Evolutionary conservation across 2,329 filamentous ascomycete species (phyloP).

Genomic region (Fusarium protoensiforme): DNA sequence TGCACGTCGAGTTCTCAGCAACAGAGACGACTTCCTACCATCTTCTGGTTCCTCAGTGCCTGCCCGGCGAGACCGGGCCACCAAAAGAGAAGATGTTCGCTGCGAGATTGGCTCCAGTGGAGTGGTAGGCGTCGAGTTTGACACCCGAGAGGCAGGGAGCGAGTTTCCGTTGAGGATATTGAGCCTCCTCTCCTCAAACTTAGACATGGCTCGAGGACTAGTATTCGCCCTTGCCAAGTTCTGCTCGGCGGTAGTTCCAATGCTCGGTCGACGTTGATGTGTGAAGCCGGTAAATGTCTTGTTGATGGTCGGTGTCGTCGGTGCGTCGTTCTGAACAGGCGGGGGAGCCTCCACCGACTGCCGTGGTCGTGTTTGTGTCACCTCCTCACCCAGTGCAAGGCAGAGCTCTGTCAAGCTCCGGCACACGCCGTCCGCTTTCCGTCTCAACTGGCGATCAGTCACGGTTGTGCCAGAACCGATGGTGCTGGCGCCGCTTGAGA

Average conservation of each 20-base stretch:
- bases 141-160: slow-evolving; percentile 58
- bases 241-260: slow-evolving; percentile 54
- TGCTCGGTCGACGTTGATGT: slow-evolving; percentile 55
- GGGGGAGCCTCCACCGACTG: slow-evolving; percentile 26
- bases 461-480: slow-evolving; percentile 65
- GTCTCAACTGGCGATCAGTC: slow-evolving; percentile 85
- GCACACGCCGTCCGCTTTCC: slow-evolving; percentile 93
- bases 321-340: slow-evolving; percentile 34
- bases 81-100: slow-evolving; percentile 64
- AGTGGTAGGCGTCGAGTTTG: slow-evolving; percentile 52
- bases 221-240: slow-evolving; percentile 50
- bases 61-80: slow-evolving; percentile 55
- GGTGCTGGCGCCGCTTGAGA: slow-evolving; percentile 73
- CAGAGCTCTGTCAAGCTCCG: slow-evolving; percentile 93
- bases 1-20: slow-evolving; percentile 58
- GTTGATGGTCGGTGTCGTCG: slow-evolving; percentile 58
- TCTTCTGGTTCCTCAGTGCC: slow-evolving; percentile 62
- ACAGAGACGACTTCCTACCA: slow-evolving; percentile 54
- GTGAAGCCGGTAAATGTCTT: slow-evolving; percentile 53
- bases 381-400: slow-evolving; percentile 79
- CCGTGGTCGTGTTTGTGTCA: slow-evolving; percentile 49
- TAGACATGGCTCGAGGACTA: slow-evolving; percentile 61
- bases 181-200: slow-evolving; percentile 64
- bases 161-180: slow-evolving; percentile 58
- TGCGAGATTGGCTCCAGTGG: slow-evolving; percentile 50